Percentiles rank a stretch among this genome's conserved stretches.
Evolutionary conservation across 78 protist genomes (phyloP).

Genomic region (Guillardia theta): DNA sequence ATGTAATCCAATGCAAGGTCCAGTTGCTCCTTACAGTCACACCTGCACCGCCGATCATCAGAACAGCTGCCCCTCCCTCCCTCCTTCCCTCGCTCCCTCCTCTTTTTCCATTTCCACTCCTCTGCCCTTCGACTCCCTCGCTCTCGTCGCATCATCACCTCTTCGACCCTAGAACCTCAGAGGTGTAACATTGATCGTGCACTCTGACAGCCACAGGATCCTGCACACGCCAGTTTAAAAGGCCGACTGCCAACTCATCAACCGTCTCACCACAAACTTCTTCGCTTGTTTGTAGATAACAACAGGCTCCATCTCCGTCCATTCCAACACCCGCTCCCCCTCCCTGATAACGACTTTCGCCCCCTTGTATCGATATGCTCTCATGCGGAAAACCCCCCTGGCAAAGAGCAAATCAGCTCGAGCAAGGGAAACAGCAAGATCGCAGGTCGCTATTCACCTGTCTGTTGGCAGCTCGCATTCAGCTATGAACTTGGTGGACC

Average conservation of each 20-base stretch:
- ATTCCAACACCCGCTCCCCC: background rate
- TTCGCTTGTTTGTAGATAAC: background rate
- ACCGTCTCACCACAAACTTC: background rate
- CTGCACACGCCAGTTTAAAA: too few species aligned
- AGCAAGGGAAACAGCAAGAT: background rate
- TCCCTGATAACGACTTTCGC: background rate
- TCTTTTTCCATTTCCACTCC: too few species aligned
- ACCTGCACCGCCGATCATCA: too few species aligned
- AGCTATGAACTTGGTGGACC: background rate
- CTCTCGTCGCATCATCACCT: too few species aligned
- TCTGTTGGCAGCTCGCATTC: conserved; percentile 21
- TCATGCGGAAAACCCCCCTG: background rate
- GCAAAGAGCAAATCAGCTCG: background rate
- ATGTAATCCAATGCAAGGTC: background rate
- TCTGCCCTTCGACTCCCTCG: too few species aligned
- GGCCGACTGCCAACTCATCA: background rate
- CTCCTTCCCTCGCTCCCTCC: too few species aligned
- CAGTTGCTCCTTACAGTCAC: conserved; percentile 50
- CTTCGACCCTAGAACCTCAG: conserved; percentile 31
- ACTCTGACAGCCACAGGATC: conserved; percentile 20
- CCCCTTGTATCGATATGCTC: background rate
- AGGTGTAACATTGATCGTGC: conserved; percentile 44
- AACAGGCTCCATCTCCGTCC: background rate
- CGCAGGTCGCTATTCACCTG: background rate
- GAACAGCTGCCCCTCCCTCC: too few species aligned